Evolutionary conservation across 208 protist species (phyloP), one percentile per base, ranked within the genome.

Genomic region (Trypanosoma avium): DNA sequence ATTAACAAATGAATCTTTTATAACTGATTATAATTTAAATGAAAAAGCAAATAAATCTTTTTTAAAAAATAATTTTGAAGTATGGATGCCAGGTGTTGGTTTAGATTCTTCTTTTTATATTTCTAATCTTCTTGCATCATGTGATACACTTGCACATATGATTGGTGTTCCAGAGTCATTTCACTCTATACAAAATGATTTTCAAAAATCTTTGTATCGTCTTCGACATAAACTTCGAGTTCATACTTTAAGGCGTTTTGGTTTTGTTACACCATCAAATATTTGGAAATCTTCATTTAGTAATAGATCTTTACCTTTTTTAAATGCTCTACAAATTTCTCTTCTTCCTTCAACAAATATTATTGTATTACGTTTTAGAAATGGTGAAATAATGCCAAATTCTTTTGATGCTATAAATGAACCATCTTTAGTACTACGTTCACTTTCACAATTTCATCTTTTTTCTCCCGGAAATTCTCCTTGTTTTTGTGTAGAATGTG

Each of bases 41-140:
- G 55, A n/a, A 30, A 8, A 40, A 5, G 33, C 24, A 19, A 8
- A 15, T 9, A 29, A 32, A 15, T 24, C 24, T 26, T 17, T 29
- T 45, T 19, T 9, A 19, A 13, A 5, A 30, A 15, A 45, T 27
- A 4, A 26, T 21, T 38, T 17, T 43, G 49, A 30, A 32, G 26
- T 35, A 30, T 79, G 58, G 62, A 69, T 77, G 64, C 70, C 70
- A 13, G 71, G 70, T 21, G 62, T 75, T 10, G 79, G 79, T 8
- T 59, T 75, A 29, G 79, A 84, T 53, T 66, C 66, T 13, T 63
- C 61, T 6, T 61, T 55, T 56, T 77, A 84, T 66, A 38, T 67
- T 26, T 64, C 73, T 9, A 59, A 68, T 32, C 49, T 77, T 53
- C 61, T 84, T 57, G n/a, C 52, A 9, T 73, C 65, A 10, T 76